These are phyloP conservation scores for Leishmania lainsoni DNA, from an alignment of 208 protist species.

Conservation along the genomic window DNA sequence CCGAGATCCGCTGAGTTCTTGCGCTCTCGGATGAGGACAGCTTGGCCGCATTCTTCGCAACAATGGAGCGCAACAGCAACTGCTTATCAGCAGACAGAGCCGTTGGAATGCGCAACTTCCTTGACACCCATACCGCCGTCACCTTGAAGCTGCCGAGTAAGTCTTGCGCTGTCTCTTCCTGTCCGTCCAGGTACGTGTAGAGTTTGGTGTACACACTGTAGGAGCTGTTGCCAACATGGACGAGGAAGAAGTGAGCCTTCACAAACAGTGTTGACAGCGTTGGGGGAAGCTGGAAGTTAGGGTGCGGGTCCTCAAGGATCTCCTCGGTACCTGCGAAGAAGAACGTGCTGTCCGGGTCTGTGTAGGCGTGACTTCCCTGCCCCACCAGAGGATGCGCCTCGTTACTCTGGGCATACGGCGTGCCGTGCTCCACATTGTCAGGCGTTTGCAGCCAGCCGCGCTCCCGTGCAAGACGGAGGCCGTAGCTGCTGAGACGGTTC, in stretches of 20 bases:
- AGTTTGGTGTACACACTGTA: slow-evolving; percentile 55
- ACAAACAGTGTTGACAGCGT: slow-evolving; percentile 48
- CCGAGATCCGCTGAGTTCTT: slow-evolving; percentile 16
- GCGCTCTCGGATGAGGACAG: neutral
- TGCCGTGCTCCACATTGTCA: slow-evolving; percentile 24
- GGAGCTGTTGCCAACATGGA: slow-evolving; percentile 57
- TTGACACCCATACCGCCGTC: slow-evolving; percentile 61
- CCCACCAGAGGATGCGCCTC: slow-evolving; percentile 4
- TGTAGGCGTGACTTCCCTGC: slow-evolving; percentile 24
- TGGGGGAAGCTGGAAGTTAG: slow-evolving; percentile 34
- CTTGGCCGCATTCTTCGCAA: neutral
- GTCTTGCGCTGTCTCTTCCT: slow-evolving; percentile 25
- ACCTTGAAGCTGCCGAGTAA: slow-evolving; percentile 59
- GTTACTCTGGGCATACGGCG: slow-evolving; percentile 14
- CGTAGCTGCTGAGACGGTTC: slow-evolving; percentile 57
- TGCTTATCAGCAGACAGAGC: slow-evolving; percentile 19
- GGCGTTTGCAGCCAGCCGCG: slow-evolving; percentile 59
- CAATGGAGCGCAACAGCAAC: slow-evolving; percentile 3
- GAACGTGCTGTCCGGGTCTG: slow-evolving; percentile 40
- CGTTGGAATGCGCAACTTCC: slow-evolving; percentile 33
- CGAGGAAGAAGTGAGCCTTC: slow-evolving; percentile 37
- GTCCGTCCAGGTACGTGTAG: slow-evolving; percentile 43
- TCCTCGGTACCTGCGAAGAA: slow-evolving; percentile 68
- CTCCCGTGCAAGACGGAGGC: slow-evolving; percentile 58
- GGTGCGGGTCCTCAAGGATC: slow-evolving; percentile 27